These are phyloP conservation scores for Xylariaceae sp. DNA, from an alignment of 2,329 filamentous ascomycete species.

Conservation along the genomic window DNA sequence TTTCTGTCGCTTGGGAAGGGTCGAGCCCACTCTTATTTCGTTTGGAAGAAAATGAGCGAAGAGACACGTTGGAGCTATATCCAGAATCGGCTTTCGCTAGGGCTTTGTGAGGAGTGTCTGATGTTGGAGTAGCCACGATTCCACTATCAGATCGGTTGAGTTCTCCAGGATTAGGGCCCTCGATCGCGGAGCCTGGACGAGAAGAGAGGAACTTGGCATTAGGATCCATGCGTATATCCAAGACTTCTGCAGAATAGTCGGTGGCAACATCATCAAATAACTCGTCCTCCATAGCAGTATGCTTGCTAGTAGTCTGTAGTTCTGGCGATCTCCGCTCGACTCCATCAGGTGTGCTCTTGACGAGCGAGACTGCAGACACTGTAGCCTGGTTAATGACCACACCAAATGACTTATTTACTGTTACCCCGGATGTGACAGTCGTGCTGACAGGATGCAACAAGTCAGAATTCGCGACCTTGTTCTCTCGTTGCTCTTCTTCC, in stretches of 20 bases:
- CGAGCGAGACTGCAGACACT: constrained; percentile 26
- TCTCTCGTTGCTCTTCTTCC: neutral
- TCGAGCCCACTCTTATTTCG: constrained; percentile 26
- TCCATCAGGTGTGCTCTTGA: constrained; percentile 33
- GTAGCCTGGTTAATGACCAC: neutral
- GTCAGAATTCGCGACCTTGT: neutral
- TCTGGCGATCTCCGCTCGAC: constrained; percentile 29
- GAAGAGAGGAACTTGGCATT: constrained; percentile 38
- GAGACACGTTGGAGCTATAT: constrained; percentile 57
- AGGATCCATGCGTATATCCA: constrained; percentile 34
- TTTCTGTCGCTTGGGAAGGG: constrained; percentile 8
- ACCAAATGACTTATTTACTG: neutral
- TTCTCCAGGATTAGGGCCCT: constrained; percentile 19
- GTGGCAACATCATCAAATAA: constrained; percentile 41
- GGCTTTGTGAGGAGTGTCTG: constrained; percentile 39
- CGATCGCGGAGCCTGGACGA: constrained; percentile 15
- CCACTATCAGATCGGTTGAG: constrained; percentile 46
- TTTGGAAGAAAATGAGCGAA: constrained; percentile 46
- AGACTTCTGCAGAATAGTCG: constrained; percentile 25
- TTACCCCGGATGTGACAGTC: neutral
- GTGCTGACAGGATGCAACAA: neutral
- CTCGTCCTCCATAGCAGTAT: constrained; percentile 44
- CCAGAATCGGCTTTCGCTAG: constrained; percentile 58
- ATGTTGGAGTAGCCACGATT: constrained; percentile 43
- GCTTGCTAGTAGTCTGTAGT: constrained; percentile 45